A percentile compares a stretch with the other conserved stretches of the same genome.
These are phyloP conservation scores for Lathyrus sativus DNA, from an alignment of 306 rosid genomes.

Conservation along the genomic window DNA sequence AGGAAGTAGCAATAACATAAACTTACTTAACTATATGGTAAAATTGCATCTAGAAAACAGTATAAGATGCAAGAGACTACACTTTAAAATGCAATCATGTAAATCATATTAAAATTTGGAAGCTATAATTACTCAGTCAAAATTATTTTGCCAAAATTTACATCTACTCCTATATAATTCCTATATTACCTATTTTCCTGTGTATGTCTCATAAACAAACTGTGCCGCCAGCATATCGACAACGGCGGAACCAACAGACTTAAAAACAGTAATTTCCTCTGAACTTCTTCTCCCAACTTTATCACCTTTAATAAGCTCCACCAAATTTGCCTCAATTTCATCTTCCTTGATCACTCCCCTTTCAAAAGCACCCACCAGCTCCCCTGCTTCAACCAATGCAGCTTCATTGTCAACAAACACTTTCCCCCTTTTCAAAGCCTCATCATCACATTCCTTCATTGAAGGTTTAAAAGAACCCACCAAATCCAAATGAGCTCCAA, in stretches of 20 bases:
- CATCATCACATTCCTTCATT: constrained; percentile 94
- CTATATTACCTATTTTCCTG: constrained; percentile 21
- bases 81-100: not conserved
- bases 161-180: not conserved
- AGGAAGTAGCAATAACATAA: no score
- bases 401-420: constrained; percentile 87
- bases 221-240: constrained; percentile 84
- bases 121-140: not conserved
- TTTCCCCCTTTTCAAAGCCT: constrained; percentile 69
- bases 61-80: not conserved
- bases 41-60: constrained; percentile 17
- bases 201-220: constrained; percentile 62
- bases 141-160: not conserved
- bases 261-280: constrained; percentile 72
- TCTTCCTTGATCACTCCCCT: constrained; percentile 68
- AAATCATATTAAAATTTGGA: not conserved
- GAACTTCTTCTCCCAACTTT: constrained; percentile 61
- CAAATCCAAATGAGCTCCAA: constrained; percentile 83
- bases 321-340: constrained; percentile 62
- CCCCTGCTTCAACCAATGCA: constrained; percentile 87
- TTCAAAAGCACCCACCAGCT: constrained; percentile 84
- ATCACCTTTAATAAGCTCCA: constrained; percentile 58
- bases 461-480: constrained; percentile 86
- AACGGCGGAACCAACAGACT: constrained; percentile 87
- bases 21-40: not conserved